A percentile compares a stretch with the other conserved stretches of the same genome.
Evolutionary conservation across 2,329 filamentous ascomycete genomes (phyloP).

Genomic region (Exserohilum turcica): DNA sequence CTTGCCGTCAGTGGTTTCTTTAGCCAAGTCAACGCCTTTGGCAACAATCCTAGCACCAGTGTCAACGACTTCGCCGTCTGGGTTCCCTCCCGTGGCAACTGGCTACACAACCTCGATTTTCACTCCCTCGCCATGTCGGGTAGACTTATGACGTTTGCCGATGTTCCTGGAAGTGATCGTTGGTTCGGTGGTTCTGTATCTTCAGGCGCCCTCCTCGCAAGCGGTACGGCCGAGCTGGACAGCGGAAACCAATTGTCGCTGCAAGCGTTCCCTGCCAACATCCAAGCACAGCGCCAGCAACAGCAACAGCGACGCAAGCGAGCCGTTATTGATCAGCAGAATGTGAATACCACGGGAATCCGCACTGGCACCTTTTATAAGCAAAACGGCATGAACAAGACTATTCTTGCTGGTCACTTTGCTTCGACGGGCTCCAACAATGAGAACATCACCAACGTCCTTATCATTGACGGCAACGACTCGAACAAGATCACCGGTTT

Average conservation of each 20-base stretch:
- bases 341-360: slow-evolving; percentile 67
- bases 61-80: slow-evolving; percentile 85
- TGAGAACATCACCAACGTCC: slow-evolving; percentile 75
- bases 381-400: slow-evolving; percentile 73
- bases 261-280: slow-evolving; percentile 52
- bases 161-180: slow-evolving; percentile 63
- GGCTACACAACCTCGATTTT: slow-evolving; percentile 77
- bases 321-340: slow-evolving; percentile 50
- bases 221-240: slow-evolving; percentile 72
- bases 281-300: slow-evolving; percentile 28
- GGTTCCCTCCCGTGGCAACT: slow-evolving; percentile 84
- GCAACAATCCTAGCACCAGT: slow-evolving; percentile 62
- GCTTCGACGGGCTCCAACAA: slow-evolving; percentile 70
- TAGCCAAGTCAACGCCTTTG: slow-evolving; percentile 71
- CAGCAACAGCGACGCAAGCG: slow-evolving; percentile 49
- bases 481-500: slow-evolving; percentile 71
- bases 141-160: slow-evolving; percentile 71
- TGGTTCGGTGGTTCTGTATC: slow-evolving; percentile 84
- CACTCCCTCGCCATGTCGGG: slow-evolving; percentile 72
- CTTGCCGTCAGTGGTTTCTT: slow-evolving; percentile 84
- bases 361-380: slow-evolving; percentile 79
- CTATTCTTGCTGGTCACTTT: slow-evolving; percentile 88
- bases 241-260: slow-evolving; percentile 40
- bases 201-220: slow-evolving; percentile 73
- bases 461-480: slow-evolving; percentile 79